Percentiles rank a stretch among this genome's conserved stretches.
Evolutionary conservation across 2,329 filamentous ascomycete species (phyloP).

Genomic region (Cordyceps sp.): DNA sequence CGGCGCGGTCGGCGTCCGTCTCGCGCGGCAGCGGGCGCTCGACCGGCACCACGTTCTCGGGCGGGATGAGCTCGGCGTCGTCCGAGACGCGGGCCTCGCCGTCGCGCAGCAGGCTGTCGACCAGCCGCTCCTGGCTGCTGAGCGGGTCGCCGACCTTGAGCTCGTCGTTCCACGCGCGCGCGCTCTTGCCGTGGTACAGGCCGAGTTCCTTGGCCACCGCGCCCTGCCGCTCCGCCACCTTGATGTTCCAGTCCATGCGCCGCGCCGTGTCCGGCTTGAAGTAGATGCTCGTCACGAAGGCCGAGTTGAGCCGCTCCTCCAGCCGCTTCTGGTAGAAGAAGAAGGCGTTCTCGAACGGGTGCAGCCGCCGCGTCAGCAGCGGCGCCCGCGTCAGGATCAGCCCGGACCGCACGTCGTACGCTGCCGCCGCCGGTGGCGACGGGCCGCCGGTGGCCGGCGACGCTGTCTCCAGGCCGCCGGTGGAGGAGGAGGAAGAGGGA

Average conservation of each 20-base stretch:
- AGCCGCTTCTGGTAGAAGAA: conserved; percentile 96
- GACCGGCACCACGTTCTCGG: conserved; percentile 46
- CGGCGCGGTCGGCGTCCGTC: conserved; percentile 62
- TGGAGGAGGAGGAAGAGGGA: no score
- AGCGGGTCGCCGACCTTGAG: conserved; percentile 56
- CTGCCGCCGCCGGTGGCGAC: neutral
- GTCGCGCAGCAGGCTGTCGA: conserved; percentile 57
- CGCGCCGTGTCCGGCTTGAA: conserved; percentile 79
- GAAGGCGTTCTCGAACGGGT: conserved; percentile 80
- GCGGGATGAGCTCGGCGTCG: conserved; percentile 40
- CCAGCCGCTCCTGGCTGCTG: conserved; percentile 44
- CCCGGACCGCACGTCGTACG: conserved; percentile 40
- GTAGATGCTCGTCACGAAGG: conserved; percentile 85
- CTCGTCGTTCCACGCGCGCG: conserved; percentile 82
- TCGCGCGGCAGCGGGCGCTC: conserved; percentile 52
- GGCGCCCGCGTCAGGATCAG: conserved; percentile 81
- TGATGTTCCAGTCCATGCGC: conserved; percentile 80
- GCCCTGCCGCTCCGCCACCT: conserved; percentile 55
- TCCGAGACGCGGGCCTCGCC: conserved; percentile 48
- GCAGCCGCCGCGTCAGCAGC: conserved; percentile 66
- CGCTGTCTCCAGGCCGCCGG: neutral
- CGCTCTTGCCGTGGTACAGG: conserved; percentile 54
- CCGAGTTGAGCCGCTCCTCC: conserved; percentile 77
- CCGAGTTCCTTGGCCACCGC: conserved; percentile 75
- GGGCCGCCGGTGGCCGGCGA: no score